These are phyloP conservation scores for Pythium chondricola DNA, from an alignment of 352 stramenopile species.

Conservation along the genomic window DNA sequence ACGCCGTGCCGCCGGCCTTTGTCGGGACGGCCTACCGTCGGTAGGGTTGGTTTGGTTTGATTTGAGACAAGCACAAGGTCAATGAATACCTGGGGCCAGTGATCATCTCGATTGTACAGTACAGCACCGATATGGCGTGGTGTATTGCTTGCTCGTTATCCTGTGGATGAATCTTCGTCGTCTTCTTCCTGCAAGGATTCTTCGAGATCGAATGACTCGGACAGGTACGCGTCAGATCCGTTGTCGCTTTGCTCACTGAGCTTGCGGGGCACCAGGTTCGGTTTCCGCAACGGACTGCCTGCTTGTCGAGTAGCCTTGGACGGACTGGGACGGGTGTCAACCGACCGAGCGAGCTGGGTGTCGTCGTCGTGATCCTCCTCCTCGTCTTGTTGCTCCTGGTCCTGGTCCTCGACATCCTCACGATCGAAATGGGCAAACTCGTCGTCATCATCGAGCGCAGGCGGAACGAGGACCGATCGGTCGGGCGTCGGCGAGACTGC, in stretches of 20 bases:
- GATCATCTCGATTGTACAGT: too few relatives aligned
- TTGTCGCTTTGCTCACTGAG: slow-evolving; percentile 16
- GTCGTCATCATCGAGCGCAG: slow-evolving; percentile 9
- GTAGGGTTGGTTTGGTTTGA: too few relatives aligned
- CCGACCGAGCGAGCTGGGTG: not conserved
- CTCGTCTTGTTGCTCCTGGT: not conserved
- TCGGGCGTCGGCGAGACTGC: too few relatives aligned
- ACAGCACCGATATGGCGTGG: too few relatives aligned
- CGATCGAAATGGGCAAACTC: slow-evolving; percentile 23
- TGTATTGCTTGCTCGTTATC: not conserved
- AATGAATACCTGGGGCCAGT: too few relatives aligned
- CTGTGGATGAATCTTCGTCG: slow-evolving; percentile 7
- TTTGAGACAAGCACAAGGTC: too few relatives aligned
- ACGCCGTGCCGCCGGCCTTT: slow-evolving; percentile 38
- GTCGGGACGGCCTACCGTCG: slow-evolving; percentile 24
- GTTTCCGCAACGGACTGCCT: slow-evolving; percentile 12
- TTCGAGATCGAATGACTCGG: slow-evolving; percentile 71
- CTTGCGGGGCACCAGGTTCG: slow-evolving; percentile 11
- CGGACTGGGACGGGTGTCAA: slow-evolving; percentile 6
- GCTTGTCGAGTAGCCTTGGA: slow-evolving; percentile 3
- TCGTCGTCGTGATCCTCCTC: not conserved
- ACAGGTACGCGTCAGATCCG: slow-evolving; percentile 45
- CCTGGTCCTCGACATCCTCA: slow-evolving; percentile 10
- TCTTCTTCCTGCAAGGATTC: slow-evolving; percentile 65
- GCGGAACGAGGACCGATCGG: too few relatives aligned